Percentiles rank a stretch among this genome's conserved stretches.
phyloP scores from a whole-genome alignment of 1,139 yeast genomes.

The Taphrina sp. region DNA sequence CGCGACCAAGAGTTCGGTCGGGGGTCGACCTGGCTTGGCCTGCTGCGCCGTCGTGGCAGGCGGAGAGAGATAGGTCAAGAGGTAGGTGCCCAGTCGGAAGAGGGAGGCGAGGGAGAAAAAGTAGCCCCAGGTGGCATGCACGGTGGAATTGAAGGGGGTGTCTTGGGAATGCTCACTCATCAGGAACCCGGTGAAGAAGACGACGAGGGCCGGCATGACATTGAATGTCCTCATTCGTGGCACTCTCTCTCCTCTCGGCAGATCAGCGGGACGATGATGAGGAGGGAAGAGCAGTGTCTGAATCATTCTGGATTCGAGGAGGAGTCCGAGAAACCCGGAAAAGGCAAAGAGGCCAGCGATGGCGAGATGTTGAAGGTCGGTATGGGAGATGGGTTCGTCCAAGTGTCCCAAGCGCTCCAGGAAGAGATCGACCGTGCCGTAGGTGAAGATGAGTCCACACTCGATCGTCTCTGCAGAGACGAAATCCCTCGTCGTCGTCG shows the following conservation, averaged over 20 bases:
- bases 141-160: slow-evolving; percentile 65
- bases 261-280: slow-evolving; percentile 35
- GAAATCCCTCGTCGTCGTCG: slow-evolving; percentile 45
- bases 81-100: slow-evolving; percentile 68
- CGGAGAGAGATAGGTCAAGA: slow-evolving; percentile 57
- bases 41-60: too few relatives aligned
- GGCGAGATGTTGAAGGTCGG: slow-evolving; percentile 90
- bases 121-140: slow-evolving; percentile 91
- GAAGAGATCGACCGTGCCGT: slow-evolving; percentile 84
- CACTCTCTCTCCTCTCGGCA: too few relatives aligned
- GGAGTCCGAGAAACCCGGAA: slow-evolving; percentile 84
- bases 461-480: slow-evolving; percentile 65
- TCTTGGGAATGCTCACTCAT: slow-evolving; percentile 96
- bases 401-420: slow-evolving; percentile 77
- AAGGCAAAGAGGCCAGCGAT: slow-evolving; percentile 94
- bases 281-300: slow-evolving; percentile 40
- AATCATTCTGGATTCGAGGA: slow-evolving; percentile 62
- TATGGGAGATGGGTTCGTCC: slow-evolving; percentile 82
- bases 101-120: slow-evolving; percentile 73
- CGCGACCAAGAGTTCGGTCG: slow-evolving; percentile 75
- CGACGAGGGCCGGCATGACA: slow-evolving; percentile 89
- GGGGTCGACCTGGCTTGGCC: slow-evolving; percentile 62
- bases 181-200: slow-evolving; percentile 94
- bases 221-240: too few relatives aligned
- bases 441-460: slow-evolving; percentile 71